Base-by-base conservation (phyloP, 2,329 filamentous ascomycete genomes). In the Diaporthe sp. region DNA sequence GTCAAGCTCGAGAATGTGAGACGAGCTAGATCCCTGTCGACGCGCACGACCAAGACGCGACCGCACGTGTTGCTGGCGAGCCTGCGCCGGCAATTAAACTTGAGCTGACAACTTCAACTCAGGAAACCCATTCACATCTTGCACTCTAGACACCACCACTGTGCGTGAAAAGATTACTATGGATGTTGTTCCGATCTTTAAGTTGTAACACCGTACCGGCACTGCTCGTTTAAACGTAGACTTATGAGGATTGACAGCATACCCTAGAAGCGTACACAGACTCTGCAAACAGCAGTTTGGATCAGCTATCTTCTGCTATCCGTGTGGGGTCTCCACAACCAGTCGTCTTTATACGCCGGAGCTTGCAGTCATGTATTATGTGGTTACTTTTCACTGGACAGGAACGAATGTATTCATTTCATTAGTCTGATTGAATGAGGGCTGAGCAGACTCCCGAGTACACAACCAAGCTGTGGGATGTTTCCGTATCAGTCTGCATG, bases 11-110 rank as follows among this genome's bases (percentile, higher is more conserved):
- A 55, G 65, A n/a, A 70, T 39, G 49, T 55, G 65, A 70, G 49
- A 55, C 65, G 49, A 55, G 49, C 65, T 70, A 17, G 22, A 70
- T 55, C 65, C 65, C 49, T 70, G 65, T 70, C 49, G 15, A 55
- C 65, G 65, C 65, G 65, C 65, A 55, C 65, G 65, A 70, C 49
- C n/a, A 28, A 55, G 49, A 70, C 65, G 65, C 65, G 65, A 55
- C 49, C 12, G 65, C 65, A 70, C 65, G 65, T 70, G 65, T 28
- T 19, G 12, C n/a, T 8, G 15, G 65, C 10, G 34, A 34, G 1
- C 34, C 34, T 34, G 34, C 1, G 34, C 34, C 34, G 51, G 46
- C 65, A 70, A 70, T 70, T 31, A 70, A 55, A 70, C 49, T 13
- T 13, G 22, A 53, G 15, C 46, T 37, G 31, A 31, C 28, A 51